Evolutionary conservation across 345 rosid genomes (phyloP).

Genomic region (Populus deltoides): DNA sequence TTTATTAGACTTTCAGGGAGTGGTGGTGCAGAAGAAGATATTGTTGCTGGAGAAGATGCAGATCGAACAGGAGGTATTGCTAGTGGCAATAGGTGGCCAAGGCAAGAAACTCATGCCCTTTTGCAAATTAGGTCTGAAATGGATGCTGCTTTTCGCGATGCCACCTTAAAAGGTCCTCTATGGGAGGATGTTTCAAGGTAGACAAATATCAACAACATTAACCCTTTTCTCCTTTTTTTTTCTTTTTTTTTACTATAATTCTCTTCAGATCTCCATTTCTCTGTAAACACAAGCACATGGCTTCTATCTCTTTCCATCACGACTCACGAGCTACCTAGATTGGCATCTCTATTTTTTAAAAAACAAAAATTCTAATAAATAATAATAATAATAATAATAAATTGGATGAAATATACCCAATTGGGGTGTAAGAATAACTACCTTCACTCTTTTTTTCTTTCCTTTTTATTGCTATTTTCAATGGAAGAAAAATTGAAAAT

Average conservation of each 20-base stretch:
- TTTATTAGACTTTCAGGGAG: conserved; percentile 47
- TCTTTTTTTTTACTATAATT: background rate
- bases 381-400: background rate
- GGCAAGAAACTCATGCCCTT: conserved; percentile 83
- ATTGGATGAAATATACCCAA: conserved; percentile 47
- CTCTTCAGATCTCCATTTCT: conserved; percentile 13
- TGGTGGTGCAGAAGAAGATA: conserved; percentile 30
- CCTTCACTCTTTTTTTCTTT: background rate
- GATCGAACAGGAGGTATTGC: conserved; percentile 45
- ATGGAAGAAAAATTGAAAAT: conserved; percentile 46
- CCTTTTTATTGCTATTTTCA: conserved; percentile 23
- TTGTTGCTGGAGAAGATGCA: conserved; percentile 35
- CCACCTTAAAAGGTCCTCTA: conserved; percentile 81
- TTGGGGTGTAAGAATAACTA: conserved; percentile 6
- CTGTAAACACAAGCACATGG: conserved; percentile 40
- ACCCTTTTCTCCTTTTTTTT: background rate
- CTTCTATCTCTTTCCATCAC: conserved; percentile 40
- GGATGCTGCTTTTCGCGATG: conserved; percentile 77
- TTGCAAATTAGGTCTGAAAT: conserved; percentile 84
- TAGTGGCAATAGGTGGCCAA: conserved; percentile 82
- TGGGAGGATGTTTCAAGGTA: conserved; percentile 96
- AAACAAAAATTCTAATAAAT: background rate
- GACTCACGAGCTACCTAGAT: conserved; percentile 36
- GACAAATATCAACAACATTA: background rate
- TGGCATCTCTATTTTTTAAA: conserved; percentile 23